A percentile compares a stretch with the other conserved stretches of the same genome.
These are phyloP conservation scores for Primulina eburnea DNA, from an alignment of 257 asterid genomes.

Conservation along the genomic window DNA sequence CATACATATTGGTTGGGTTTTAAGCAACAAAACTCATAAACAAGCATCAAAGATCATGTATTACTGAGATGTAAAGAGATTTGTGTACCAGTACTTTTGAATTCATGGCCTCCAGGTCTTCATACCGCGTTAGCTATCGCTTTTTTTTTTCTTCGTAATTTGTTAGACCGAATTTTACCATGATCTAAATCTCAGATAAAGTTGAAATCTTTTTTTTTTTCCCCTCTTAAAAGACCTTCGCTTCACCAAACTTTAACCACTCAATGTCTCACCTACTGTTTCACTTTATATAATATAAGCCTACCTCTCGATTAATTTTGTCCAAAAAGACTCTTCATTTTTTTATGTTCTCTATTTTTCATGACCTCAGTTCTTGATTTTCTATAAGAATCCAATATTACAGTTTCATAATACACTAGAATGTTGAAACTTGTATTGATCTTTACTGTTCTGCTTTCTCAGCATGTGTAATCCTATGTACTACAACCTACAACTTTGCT, in stretches of 20 bases:
- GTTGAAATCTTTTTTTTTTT: constrained; percentile 9
- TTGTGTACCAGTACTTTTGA: background rate
- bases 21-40: too few species aligned
- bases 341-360: background rate
- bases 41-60: too few species aligned
- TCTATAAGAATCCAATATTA: background rate
- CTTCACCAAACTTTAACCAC: constrained; percentile 67
- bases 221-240: constrained; percentile 20
- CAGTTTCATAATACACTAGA: background rate
- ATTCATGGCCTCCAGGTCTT: background rate
- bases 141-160: too few species aligned
- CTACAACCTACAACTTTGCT: constrained; percentile 53
- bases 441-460: constrained; percentile 31
- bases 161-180: constrained; percentile 16
- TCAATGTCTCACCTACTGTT: constrained; percentile 45
- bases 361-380: background rate
- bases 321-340: background rate
- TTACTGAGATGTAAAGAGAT: too few species aligned
- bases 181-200: constrained; percentile 25
- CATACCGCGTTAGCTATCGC: background rate
- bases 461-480: constrained; percentile 35
- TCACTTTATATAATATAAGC: constrained; percentile 21
- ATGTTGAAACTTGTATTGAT: constrained; percentile 27
- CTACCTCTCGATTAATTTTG: background rate
- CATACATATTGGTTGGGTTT: too few species aligned